A percentile compares a stretch with the other conserved stretches of the same genome.
phyloP scores from a whole-genome alignment of 1,284 basidiomycete species.

The Omphalotus olearius region DNA sequence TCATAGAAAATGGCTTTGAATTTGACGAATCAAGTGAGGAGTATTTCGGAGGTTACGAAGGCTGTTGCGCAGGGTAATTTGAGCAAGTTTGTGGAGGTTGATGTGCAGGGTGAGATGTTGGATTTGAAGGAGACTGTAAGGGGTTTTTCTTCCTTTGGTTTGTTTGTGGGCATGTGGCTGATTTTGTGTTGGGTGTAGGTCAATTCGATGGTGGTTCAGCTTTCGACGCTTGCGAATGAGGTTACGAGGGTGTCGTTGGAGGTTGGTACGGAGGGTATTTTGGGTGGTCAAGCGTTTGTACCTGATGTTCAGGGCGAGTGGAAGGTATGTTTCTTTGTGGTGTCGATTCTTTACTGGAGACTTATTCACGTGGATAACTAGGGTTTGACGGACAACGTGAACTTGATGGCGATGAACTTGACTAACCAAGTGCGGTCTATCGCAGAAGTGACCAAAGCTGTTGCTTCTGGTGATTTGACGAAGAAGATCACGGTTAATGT shows the following conservation, averaged over 20 bases:
- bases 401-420: conserved; percentile 89
- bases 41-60: conserved; percentile 96
- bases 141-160: neutral
- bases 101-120: conserved; percentile 96
- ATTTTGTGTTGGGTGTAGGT: conserved; percentile 25
- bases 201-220: conserved; percentile 87
- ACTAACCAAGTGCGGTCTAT: conserved; percentile 92
- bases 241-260: conserved; percentile 75
- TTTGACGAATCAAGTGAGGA: conserved; percentile 94
- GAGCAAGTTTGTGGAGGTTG: conserved; percentile 86
- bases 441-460: conserved; percentile 84
- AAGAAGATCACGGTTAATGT: conserved; percentile 91
- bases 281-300: conserved; percentile 91
- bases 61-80: conserved; percentile 94
- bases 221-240: conserved; percentile 81
- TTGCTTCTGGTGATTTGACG: conserved; percentile 84
- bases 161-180: neutral
- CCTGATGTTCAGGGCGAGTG: conserved; percentile 89
- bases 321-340: conserved; percentile 51
- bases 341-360: too few relatives aligned
- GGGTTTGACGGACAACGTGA: conserved; percentile 76
- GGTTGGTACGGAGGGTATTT: conserved; percentile 92
- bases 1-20: conserved; percentile 80
- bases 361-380: conserved; percentile 20
- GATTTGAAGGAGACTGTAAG: conserved; percentile 83